phyloP scores from a whole-genome alignment of 345 rosid species.

The Sisymbrium altissimum region DNA sequence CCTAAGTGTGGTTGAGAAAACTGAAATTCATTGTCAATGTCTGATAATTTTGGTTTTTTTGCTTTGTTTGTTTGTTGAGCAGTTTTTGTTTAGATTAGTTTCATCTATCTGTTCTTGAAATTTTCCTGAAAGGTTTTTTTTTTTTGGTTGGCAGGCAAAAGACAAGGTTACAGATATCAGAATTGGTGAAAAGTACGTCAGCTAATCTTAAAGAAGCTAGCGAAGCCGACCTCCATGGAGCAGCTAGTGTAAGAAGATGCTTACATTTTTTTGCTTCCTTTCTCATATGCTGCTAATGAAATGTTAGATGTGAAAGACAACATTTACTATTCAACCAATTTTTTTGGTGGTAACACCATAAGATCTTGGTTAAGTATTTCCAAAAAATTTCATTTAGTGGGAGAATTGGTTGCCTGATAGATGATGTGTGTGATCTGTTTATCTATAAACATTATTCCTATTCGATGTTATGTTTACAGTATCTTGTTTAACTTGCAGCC shows the following conservation, averaged over 20 bases:
- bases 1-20: neutral
- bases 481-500: constrained; percentile 41
- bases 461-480: neutral
- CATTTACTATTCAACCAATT: neutral
- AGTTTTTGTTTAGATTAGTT: neutral
- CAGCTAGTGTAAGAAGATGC: constrained; percentile 46
- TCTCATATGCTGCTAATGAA: neutral
- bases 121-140: neutral
- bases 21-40: neutral
- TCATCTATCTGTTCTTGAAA: neutral
- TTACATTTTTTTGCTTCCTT: neutral
- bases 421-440: neutral
- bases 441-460: neutral
- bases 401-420: neutral
- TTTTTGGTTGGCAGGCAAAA: constrained; percentile 45
- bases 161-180: constrained; percentile 57
- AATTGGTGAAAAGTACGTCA: constrained; percentile 67
- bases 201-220: constrained; percentile 65
- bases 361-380: neutral
- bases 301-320: neutral
- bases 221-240: constrained; percentile 50
- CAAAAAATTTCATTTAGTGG: neutral
- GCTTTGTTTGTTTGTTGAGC: neutral
- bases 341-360: neutral
- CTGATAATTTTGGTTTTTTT: neutral